phyloP scores from a whole-genome alignment of 306 rosid genomes.

The Fagus crenata region DNA sequence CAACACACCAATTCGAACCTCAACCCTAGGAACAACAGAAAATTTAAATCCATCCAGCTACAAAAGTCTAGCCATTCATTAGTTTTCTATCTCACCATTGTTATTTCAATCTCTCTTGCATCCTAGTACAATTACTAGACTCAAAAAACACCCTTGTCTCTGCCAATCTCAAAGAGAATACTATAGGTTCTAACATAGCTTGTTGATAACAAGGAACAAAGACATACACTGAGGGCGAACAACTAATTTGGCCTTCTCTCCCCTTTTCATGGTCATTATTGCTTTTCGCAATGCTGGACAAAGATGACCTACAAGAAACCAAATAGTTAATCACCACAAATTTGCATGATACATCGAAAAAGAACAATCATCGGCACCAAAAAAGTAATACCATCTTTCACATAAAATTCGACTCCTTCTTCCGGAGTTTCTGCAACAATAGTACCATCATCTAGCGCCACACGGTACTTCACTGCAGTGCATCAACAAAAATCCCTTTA shows the following conservation, averaged over 20 bases:
- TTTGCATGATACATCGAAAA: not conserved
- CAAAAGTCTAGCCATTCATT: not conserved
- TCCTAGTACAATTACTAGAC: conserved; percentile 4
- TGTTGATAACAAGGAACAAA: conserved; percentile 27
- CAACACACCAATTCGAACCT: not conserved
- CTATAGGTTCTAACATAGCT: conserved; percentile 9
- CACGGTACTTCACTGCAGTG: conserved; percentile 56
- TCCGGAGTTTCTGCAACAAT: conserved; percentile 54
- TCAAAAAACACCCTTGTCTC: conserved; percentile 2
- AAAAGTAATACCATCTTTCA: conserved; percentile 54
- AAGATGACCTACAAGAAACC: conserved; percentile 48
- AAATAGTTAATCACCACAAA: conserved; percentile 12
- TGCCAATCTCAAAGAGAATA: not conserved
- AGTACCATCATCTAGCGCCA: conserved; percentile 50
- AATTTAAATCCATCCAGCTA: conserved; percentile 4
- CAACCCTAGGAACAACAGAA: not conserved
- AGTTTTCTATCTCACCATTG: not conserved
- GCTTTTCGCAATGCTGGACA: conserved; percentile 51
- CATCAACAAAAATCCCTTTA: not conserved
- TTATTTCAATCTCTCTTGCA: conserved; percentile 9
- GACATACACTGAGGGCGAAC: conserved; percentile 68
- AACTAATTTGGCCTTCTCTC: conserved; percentile 67
- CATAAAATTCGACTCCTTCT: conserved; percentile 59
- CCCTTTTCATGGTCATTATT: conserved; percentile 59
- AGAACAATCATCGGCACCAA: too few relatives aligned